Evolutionary conservation across 441 rosid species (phyloP).

Genomic region (Mallotus repandus): DNA sequence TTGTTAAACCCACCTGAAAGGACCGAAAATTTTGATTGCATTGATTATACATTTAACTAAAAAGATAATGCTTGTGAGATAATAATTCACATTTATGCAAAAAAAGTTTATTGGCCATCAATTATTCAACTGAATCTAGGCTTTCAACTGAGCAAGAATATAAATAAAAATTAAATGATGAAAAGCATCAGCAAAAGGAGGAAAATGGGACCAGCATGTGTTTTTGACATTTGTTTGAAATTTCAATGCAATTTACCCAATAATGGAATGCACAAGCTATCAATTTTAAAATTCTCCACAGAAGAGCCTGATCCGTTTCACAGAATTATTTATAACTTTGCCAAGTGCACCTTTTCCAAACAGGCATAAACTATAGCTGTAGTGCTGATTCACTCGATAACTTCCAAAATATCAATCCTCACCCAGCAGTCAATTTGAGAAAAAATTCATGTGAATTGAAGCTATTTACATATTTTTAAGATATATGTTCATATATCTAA

Average conservation of each 20-base stretch:
- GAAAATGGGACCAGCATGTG: not conserved
- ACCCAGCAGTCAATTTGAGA: not conserved
- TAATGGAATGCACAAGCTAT: not conserved
- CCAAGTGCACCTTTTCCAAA: not conserved
- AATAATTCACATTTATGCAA: not conserved
- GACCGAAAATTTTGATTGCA: slow-evolving; percentile 15
- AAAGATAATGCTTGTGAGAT: not conserved
- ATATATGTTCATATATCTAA: not conserved
- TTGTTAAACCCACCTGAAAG: slow-evolving; percentile 88
- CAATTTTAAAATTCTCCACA: not conserved
- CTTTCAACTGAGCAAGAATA: not conserved
- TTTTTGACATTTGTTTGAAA: not conserved
- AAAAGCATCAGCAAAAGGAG: not conserved
- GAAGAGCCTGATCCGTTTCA: slow-evolving; percentile 1
- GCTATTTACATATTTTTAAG: not conserved
- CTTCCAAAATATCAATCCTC: not conserved
- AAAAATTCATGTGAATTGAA: slow-evolving; percentile 9
- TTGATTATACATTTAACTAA: too few species aligned
- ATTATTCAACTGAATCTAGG: not conserved
- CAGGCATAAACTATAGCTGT: not conserved
- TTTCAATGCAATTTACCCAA: not conserved
- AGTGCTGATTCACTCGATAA: not conserved
- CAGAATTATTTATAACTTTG: not conserved
- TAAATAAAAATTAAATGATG: not conserved
- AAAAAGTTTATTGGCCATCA: not conserved